phyloP scores from a whole-genome alignment of 2,329 filamentous ascomycete species.

The Pyrenophora tritici-repentis region DNA sequence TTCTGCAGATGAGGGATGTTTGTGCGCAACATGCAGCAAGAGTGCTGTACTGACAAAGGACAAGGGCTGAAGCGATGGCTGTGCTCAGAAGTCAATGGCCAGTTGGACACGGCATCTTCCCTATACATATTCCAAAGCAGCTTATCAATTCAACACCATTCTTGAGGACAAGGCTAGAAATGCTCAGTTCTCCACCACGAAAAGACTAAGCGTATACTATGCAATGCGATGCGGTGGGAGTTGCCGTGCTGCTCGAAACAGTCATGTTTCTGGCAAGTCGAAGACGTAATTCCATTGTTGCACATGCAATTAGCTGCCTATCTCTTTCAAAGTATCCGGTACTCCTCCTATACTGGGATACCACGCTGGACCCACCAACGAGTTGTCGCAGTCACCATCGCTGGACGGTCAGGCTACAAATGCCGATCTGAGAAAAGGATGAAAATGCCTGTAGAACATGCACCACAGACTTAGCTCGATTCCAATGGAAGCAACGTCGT shows the following conservation, averaged over 20 bases:
- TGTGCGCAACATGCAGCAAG: not conserved
- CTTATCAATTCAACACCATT: no score
- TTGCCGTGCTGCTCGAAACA: not conserved
- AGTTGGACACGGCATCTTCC: no score
- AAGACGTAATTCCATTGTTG: slow-evolving; percentile 10
- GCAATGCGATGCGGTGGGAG: not conserved
- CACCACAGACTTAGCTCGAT: slow-evolving; percentile 7
- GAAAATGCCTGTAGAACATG: slow-evolving; percentile 11
- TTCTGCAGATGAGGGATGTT: not conserved
- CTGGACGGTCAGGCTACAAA: slow-evolving; percentile 6
- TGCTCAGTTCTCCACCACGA: no score
- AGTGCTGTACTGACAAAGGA: no score
- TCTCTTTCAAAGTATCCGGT: slow-evolving; percentile 4
- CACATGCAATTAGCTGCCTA: slow-evolving; percentile 17
- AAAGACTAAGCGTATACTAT: not conserved
- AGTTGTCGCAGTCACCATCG: slow-evolving; percentile 4
- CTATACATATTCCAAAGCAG: no score
- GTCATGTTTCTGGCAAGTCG: slow-evolving; percentile 1
- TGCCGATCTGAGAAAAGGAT: not conserved
- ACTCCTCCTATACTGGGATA: slow-evolving; percentile 8
- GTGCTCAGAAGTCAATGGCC: no score
- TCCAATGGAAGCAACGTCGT: slow-evolving; percentile 11
- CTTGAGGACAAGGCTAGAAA: no score
- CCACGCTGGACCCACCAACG: not conserved
- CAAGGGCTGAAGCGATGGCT: not conserved